Base-by-base conservation (phyloP, 129 eudicot genomes). In the Flaveria sonorensis region DNA sequence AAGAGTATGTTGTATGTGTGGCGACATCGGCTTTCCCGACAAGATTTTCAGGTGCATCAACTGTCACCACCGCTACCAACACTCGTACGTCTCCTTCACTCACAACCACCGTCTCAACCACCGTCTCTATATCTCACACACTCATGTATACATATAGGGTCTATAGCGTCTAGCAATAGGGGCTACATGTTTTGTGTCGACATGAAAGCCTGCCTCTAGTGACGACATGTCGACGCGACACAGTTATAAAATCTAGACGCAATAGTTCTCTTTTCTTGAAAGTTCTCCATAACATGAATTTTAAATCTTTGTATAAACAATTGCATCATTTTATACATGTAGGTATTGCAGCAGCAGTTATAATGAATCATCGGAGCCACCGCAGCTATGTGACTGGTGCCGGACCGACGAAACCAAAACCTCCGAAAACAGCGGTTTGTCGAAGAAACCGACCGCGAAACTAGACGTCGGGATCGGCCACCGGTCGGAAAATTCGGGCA, bases 301-400 rank as follows among this genome's bases (percentile, higher is more conserved):
- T 32, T 32, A 4, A 5, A 4, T 4, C 6, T 32, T 32, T 18
- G 23, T 39, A 4, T 78, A 83, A 4, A 50, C 66, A 3, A 85
- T 86, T 42, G 83, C 89, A 2, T 90, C 88, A 14, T 74, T 88
- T 53, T 78, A 78, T 39, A 79, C 19, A 40, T 13, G 21, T 74
- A 92, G 98, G 79, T 92, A 92, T 72, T 92, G 98, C 65, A 92
- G 98, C 92, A 92, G 82, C 85, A 83, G 83, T 83, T 90, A 90
- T 67, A 77, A 72, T 57, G 89, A 87, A 82, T 65, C 85, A 73
- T 81, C 89, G 23, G 87, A 82, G 79, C 72, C 81, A 2, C 67
- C 72, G 4, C 71, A 82, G 42, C 52, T 88, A 7, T 92, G 98
- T 42, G 94, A 90, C 32, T 92, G 98, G 98, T 92, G 98, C 80